Evolutionary conservation across 2,329 filamentous ascomycete genomes (phyloP).

Genomic region (Thelonectria rubi): DNA sequence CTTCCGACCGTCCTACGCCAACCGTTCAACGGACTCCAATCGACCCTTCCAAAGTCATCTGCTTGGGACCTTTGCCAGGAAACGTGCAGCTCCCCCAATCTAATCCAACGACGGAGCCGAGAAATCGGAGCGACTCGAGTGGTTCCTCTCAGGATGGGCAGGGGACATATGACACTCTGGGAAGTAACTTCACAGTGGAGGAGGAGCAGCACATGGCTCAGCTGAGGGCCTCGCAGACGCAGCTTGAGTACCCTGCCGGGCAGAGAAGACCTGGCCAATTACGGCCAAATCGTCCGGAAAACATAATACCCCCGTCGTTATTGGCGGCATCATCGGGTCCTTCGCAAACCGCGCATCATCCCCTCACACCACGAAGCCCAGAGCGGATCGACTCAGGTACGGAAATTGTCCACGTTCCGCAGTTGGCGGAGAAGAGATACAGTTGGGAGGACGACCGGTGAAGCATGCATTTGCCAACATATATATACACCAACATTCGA

Average conservation of each 20-base stretch:
- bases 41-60: conserved; percentile 62
- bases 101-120: conserved; percentile 2
- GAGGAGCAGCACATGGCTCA: conserved; percentile 52
- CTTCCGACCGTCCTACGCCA: conserved; percentile 18
- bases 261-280: background rate
- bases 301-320: conserved; percentile 15
- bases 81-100: conserved; percentile 50
- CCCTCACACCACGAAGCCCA: conserved; percentile 42
- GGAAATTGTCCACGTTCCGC: conserved; percentile 62
- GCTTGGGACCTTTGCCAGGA: conserved; percentile 63
- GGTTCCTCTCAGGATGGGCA: conserved; percentile 13
- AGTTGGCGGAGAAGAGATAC: conserved; percentile 59
- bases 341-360: conserved; percentile 7
- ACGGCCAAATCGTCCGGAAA: conserved; percentile 6
- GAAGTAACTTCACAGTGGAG: conserved; percentile 66
- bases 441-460: conserved; percentile 58
- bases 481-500: background rate
- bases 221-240: conserved; percentile 27
- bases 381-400: conserved; percentile 55
- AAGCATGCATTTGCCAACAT: background rate
- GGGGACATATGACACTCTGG: conserved; percentile 54
- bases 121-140: conserved; percentile 13
- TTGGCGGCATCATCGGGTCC: background rate
- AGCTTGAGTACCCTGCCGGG: background rate
- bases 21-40: conserved; percentile 60